Base-by-base conservation (phyloP, 352 stramenopile genomes). In the Plasmopara muralis region DNA sequence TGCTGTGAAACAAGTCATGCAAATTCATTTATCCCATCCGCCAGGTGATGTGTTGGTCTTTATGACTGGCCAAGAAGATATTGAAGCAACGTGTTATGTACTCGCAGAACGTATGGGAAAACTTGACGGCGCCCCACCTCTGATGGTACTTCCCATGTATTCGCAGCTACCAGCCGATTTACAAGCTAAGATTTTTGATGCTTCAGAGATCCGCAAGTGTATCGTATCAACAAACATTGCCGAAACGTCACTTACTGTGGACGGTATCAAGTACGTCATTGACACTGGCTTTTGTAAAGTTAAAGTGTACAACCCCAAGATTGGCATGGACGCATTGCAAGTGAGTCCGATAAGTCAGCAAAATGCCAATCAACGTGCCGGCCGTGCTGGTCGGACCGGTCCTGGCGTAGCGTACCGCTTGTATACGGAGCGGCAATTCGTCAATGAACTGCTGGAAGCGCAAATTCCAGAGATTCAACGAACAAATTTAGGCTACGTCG, bases 41-140 rank as follows among this genome's bases (percentile, higher is more conserved):
- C 89, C 93, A 9, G 97, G 97, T 38, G 97, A 99, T 70, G 95
- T 99, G 55, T 63, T 99, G 6, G 95, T 99, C 37, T 99, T 99
- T 64, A 99, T 99, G 96, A 99, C 97, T 1, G 97, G 97, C 6
- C 97, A 99, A 72, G 96, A 99, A 71, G 97, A 99, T 62, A 99
- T 99, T 64, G 97, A 99, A 51, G 85, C 91, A 8, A 96, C 88
- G 10, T 98, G 92, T 58, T 95, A 84, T 52, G 83, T 98, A 20
- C 53, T 99, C 4, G 91, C 93, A 10, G 92, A 98, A 52, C 92
- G 95, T n/a, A 97, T 99, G 74, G 85, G 79, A 14, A 90, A 94
- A 42, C 67, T 99, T 12, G 90, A 95, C 30, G 89, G 91, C 38
- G 83, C 93, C 4, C 90, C 93, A 15, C 95, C 95, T 15, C 73